phyloP scores from a whole-genome alignment of 495 filamentous ascomycete species.

The Monascus purpureus region DNA sequence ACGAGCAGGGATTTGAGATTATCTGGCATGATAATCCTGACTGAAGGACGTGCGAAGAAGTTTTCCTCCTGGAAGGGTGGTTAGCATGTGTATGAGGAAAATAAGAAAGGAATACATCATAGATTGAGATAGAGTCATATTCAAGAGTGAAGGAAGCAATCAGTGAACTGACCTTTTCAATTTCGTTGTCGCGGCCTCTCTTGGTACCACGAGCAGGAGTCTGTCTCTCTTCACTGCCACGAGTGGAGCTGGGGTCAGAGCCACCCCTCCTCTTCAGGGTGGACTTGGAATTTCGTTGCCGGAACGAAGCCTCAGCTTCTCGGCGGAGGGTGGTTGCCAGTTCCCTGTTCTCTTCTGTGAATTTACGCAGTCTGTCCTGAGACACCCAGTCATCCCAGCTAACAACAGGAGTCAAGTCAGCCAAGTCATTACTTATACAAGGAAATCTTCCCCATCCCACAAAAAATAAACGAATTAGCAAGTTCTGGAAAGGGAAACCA shows the following conservation, averaged over 20 bases:
- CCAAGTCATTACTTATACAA: neutral
- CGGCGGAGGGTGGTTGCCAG: slow-evolving; percentile 44
- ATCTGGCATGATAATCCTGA: slow-evolving; percentile 72
- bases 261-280: slow-evolving; percentile 46
- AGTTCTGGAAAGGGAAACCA: no score
- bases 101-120: no score
- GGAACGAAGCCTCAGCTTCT: slow-evolving; percentile 26
- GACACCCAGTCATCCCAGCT: slow-evolving; percentile 99
- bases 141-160: no score
- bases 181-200: slow-evolving; percentile 63
- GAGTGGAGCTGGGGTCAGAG: slow-evolving; percentile 64
- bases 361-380: slow-evolving; percentile 85
- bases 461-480: neutral
- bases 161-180: slow-evolving; percentile 59
- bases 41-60: slow-evolving; percentile 63
- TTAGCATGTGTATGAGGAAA: no score
- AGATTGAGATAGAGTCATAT: no score
- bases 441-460: neutral
- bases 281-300: slow-evolving; percentile 27
- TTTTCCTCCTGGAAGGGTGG: slow-evolving; percentile 60
- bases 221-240: slow-evolving; percentile 77
- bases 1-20: slow-evolving; percentile 79
- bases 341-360: slow-evolving; percentile 85
- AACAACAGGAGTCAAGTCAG: slow-evolving; percentile 1
- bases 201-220: slow-evolving; percentile 54